Percentiles rank a stretch among this genome's conserved stretches.
phyloP scores from a whole-genome alignment of 192 early-diverging fungal genomes.

The Paraglomus brasilianum region DNA sequence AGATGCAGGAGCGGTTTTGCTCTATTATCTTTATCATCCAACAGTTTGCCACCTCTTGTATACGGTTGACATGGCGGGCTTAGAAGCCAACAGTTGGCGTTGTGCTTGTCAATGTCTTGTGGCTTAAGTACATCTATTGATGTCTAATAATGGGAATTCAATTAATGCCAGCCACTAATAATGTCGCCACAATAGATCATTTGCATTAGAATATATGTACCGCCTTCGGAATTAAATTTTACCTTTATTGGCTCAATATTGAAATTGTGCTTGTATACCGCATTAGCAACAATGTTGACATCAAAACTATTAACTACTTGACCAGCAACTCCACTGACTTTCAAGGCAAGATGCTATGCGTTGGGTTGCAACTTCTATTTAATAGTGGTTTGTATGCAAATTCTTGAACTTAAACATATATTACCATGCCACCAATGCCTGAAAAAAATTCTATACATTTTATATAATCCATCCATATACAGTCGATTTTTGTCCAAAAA shows the following conservation, averaged over 20 bases:
- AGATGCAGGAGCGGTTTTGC: slow-evolving; percentile 73
- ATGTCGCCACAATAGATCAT: background rate
- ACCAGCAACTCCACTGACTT: slow-evolving; percentile 52
- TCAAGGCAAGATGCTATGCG: slow-evolving; percentile 71
- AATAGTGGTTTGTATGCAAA: no score
- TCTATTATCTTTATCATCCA: slow-evolving; percentile 71
- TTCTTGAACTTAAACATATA: background rate
- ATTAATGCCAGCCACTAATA: background rate
- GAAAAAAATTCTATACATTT: slow-evolving; percentile 18
- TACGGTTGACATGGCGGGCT: slow-evolving; percentile 92
- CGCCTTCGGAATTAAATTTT: background rate
- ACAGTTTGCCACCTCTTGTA: slow-evolving; percentile 72
- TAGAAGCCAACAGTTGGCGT: slow-evolving; percentile 83
- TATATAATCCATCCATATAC: background rate
- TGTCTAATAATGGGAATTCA: slow-evolving; percentile 32
- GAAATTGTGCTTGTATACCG: slow-evolving; percentile 67
- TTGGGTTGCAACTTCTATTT: no score
- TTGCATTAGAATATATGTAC: no score
- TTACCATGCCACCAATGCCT: slow-evolving; percentile 22
- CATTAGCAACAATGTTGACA: slow-evolving; percentile 86
- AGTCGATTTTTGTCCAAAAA: no score
- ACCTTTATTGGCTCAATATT: slow-evolving; percentile 41
- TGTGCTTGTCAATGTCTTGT: slow-evolving; percentile 51
- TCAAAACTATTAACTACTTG: slow-evolving; percentile 81
- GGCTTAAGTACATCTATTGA: slow-evolving; percentile 52